phyloP scores from a whole-genome alignment of 148 eudicot genomes.

The Rhododendron simsii region DNA sequence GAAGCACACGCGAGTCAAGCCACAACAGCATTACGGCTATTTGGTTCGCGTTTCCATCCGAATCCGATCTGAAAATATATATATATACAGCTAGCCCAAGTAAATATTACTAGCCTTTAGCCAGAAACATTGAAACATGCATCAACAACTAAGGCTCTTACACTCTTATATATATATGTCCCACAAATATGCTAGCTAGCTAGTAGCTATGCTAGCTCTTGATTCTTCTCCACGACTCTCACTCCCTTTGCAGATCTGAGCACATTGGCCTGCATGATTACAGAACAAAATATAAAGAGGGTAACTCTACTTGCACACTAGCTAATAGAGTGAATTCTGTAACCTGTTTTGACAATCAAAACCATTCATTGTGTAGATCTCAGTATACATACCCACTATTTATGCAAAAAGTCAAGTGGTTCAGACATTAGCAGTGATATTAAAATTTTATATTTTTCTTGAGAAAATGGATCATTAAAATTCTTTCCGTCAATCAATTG shows the following conservation, averaged over 20 bases:
- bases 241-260: slow-evolving; percentile 73
- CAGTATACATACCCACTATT: no score
- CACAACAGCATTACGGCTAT: background rate
- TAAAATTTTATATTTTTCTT: no score
- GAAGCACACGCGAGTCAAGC: background rate
- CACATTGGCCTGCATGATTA: slow-evolving; percentile 69
- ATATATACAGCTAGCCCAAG: no score
- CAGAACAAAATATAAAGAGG: background rate
- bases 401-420: no score
- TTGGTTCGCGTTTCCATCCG: background rate
- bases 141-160: background rate
- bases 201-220: slow-evolving; percentile 45
- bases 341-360: no score
- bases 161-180: background rate
- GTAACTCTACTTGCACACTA: background rate
- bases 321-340: no score
- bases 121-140: background rate
- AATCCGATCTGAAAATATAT: background rate
- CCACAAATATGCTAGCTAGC: background rate
- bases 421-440: no score
- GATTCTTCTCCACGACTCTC: slow-evolving; percentile 88
- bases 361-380: no score
- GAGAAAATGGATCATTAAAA: no score
- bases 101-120: background rate
- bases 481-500: no score